These are phyloP conservation scores for Hibiscus syriacus DNA, from an alignment of 345 rosid species.

Conservation along the genomic window DNA sequence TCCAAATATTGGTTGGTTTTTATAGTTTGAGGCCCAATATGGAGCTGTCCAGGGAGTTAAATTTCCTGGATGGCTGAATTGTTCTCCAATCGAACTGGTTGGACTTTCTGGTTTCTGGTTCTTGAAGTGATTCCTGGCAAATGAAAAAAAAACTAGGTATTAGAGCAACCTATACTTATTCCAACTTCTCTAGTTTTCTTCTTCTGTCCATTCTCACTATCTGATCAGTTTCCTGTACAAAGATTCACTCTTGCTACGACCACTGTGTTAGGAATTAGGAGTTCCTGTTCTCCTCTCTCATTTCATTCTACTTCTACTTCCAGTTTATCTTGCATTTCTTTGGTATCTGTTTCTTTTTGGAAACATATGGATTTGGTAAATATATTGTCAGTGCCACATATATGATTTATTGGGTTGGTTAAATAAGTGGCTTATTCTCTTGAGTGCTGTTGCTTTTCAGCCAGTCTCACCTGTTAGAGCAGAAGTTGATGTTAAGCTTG, in stretches of 20 bases:
- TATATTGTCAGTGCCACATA: background rate
- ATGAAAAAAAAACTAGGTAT: background rate
- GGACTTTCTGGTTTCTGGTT: background rate
- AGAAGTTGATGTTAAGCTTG: too few species aligned
- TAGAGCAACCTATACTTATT: background rate
- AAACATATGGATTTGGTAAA: background rate
- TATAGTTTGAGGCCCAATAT: background rate
- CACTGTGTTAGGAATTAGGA: background rate
- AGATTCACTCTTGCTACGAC: background rate
- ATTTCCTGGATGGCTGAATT: conserved; percentile 1
- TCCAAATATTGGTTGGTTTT: background rate
- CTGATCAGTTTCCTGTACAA: background rate
- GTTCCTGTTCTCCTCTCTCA: background rate
- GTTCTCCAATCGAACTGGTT: background rate
- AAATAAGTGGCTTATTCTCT: background rate
- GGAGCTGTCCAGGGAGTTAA: background rate
- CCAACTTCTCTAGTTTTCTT: conserved; percentile 3
- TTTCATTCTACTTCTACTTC: background rate
- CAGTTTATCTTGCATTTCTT: background rate
- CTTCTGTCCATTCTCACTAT: background rate
- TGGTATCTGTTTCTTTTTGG: background rate
- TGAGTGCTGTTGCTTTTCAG: conserved; percentile 37
- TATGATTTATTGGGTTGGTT: background rate
- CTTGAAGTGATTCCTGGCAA: conserved; percentile 1
- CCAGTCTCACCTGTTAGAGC: too few species aligned